phyloP scores from a whole-genome alignment of 2,329 filamentous ascomycete genomes.

The Xylaria sp. region DNA sequence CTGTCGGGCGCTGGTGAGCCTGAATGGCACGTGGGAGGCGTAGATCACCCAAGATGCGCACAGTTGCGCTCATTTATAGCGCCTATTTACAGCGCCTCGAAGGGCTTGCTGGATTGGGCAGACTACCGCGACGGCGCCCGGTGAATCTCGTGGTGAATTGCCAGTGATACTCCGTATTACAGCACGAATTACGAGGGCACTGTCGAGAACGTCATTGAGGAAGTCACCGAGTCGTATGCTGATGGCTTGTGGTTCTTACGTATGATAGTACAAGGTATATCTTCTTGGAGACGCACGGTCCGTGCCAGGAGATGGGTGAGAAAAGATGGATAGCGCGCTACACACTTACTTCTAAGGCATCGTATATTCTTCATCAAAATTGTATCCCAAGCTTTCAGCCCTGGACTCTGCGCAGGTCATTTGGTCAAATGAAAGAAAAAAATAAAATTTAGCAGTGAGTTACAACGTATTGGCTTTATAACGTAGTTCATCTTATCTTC shows the following conservation, averaged over 20 bases:
- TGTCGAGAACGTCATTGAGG: too few relatives aligned
- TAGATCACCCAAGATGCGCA: too few relatives aligned
- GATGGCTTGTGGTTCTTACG: neutral
- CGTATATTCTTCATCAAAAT: neutral
- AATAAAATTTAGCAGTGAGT: too few relatives aligned
- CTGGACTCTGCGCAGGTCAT: too few relatives aligned
- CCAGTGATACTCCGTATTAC: neutral
- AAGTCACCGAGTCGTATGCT: neutral
- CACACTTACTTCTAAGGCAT: neutral
- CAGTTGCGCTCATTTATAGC: too few relatives aligned
- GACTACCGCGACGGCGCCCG: too few relatives aligned
- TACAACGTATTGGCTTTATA: too few relatives aligned
- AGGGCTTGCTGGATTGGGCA: too few relatives aligned
- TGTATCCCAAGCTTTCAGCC: neutral
- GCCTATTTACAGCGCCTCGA: too few relatives aligned
- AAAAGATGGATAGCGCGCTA: neutral
- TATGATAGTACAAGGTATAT: neutral
- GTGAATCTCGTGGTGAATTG: neutral
- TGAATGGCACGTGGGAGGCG: too few relatives aligned
- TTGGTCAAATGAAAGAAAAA: too few relatives aligned
- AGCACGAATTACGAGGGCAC: neutral
- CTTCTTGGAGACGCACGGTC: neutral
- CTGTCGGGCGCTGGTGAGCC: too few relatives aligned
- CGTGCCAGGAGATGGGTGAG: neutral
- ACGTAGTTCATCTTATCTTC: neutral